Evolutionary conservation across 768 basidiomycete genomes (phyloP).

Genomic region (Trametes cinnabarina): DNA sequence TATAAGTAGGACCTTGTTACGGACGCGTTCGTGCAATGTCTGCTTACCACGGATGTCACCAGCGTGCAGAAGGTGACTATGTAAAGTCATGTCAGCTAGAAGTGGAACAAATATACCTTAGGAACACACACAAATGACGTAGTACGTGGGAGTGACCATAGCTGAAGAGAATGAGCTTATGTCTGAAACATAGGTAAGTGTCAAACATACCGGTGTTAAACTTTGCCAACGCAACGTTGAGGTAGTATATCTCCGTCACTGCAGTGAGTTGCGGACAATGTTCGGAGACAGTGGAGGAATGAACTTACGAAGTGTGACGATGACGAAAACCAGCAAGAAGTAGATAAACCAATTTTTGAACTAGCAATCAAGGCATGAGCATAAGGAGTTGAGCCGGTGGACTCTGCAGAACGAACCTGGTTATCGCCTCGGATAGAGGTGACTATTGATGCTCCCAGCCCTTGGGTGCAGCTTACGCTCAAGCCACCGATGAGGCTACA

Average conservation of each 20-base stretch:
- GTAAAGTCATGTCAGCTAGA: background rate
- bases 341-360: constrained; percentile 91
- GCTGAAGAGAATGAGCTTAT: background rate
- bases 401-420: constrained; percentile 49
- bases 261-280: background rate
- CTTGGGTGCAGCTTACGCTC: constrained; percentile 87
- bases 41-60: constrained; percentile 69
- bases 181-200: background rate
- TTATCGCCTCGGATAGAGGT: constrained; percentile 67
- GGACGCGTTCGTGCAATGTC: background rate
- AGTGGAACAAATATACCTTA: background rate
- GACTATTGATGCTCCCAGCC: constrained; percentile 85
- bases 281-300: background rate
- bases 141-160: constrained; percentile 74
- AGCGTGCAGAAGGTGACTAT: constrained; percentile 80
- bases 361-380: constrained; percentile 35
- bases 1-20: background rate
- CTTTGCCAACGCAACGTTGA: constrained; percentile 88
- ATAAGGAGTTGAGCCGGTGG: background rate
- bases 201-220: constrained; percentile 73
- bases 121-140: constrained; percentile 61
- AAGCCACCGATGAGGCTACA: constrained; percentile 95
- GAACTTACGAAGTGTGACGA: constrained; percentile 66
- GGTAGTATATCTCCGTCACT: constrained; percentile 89
- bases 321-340: constrained; percentile 76